Conservation (phyloP, 306 rosid genomes). For the Myrica gale region DNA sequence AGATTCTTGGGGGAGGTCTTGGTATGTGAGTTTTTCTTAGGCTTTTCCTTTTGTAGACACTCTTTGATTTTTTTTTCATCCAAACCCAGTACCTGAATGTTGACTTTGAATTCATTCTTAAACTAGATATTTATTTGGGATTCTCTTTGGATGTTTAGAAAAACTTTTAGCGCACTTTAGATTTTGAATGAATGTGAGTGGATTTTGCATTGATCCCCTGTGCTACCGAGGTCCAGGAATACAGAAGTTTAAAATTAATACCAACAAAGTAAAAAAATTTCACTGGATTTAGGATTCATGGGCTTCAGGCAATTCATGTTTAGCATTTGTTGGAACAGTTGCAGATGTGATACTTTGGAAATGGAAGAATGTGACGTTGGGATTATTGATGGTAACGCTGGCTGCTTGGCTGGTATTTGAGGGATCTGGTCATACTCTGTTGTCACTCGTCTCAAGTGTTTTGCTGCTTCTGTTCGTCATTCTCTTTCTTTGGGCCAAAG, state of each 20-base stretch:
- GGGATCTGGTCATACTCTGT: slow-evolving; percentile 84
- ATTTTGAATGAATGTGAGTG: background rate
- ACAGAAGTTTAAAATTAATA: background rate
- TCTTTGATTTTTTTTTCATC: background rate
- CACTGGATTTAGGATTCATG: slow-evolving; percentile 1
- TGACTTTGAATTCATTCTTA: background rate
- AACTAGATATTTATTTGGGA: background rate
- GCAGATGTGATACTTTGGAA: slow-evolving; percentile 95
- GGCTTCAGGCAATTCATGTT: slow-evolving; percentile 19
- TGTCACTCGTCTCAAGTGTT: slow-evolving; percentile 84
- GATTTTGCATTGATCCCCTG: slow-evolving; percentile 2
- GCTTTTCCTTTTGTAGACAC: background rate
- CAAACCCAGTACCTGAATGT: background rate
- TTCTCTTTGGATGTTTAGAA: background rate
- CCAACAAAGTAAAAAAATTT: slow-evolving; percentile 4
- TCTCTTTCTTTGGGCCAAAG: slow-evolving; percentile 94
- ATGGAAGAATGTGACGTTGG: slow-evolving; percentile 59
- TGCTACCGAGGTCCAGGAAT: background rate
- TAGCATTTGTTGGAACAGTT: slow-evolving; percentile 44
- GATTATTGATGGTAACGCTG: slow-evolving; percentile 58
- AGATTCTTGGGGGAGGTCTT: slow-evolving; percentile 79
- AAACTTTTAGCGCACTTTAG: background rate
- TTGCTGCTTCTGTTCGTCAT: slow-evolving; percentile 79
- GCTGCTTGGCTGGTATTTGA: slow-evolving; percentile 89
- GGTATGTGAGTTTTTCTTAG: slow-evolving; percentile 46